Conservation (phyloP, 352 stramenopile genomes). For the Saprolegnia diclina region DNA sequence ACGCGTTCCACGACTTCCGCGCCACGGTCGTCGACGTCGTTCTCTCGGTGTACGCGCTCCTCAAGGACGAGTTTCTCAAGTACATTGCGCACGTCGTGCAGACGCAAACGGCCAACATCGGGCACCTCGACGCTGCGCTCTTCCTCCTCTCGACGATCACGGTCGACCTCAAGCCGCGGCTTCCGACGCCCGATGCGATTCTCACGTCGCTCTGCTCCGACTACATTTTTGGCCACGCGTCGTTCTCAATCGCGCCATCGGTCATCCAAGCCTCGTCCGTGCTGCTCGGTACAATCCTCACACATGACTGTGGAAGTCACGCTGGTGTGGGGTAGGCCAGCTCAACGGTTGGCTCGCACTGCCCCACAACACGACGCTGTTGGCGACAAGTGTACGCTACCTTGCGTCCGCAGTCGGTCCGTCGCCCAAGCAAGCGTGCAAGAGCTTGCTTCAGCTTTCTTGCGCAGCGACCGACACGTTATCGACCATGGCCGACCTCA, state of each 20-base stretch:
- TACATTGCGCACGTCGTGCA: neutral
- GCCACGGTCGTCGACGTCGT: conserved; percentile 8
- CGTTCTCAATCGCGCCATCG: neutral
- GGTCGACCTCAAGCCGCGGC: conserved; percentile 9
- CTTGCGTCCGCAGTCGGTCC: neutral
- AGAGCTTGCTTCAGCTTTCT: conserved; percentile 6
- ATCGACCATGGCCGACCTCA: neutral
- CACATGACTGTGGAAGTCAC: neutral
- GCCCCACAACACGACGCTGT: conserved; percentile 3
- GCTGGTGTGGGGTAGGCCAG: neutral
- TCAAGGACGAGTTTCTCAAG: conserved; percentile 15
- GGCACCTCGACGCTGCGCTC: conserved; percentile 12
- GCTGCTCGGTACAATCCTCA: conserved; percentile 13
- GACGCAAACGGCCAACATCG: neutral
- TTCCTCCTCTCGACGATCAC: conserved; percentile 15
- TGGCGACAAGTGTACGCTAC: conserved; percentile 13
- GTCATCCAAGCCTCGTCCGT: conserved; percentile 8
- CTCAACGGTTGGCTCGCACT: neutral
- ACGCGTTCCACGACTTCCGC: conserved; percentile 1
- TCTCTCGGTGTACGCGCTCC: conserved; percentile 17
- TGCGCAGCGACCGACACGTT: neutral
- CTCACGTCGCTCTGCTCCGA: conserved; percentile 6
- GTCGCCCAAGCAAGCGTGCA: neutral
- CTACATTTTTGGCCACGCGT: conserved; percentile 8
- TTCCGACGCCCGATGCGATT: neutral